Conservation (phyloP, 352 stramenopile species). For the Phytopythium chamaehyphon region DNA sequence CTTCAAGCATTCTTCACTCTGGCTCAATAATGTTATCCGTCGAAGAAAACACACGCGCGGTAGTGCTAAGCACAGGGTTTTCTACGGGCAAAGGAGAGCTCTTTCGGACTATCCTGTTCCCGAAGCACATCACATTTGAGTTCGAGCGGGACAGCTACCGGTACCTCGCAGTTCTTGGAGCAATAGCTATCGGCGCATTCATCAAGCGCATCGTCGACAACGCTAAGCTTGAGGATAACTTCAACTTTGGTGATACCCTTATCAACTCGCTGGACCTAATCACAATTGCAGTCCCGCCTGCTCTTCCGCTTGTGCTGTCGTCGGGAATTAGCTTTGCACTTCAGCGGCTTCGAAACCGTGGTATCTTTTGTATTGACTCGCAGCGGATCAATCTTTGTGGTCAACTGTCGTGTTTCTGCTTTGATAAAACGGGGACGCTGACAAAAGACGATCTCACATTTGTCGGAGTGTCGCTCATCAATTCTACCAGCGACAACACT, state of each 20-base stretch:
- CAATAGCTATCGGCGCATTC: constrained; percentile 46
- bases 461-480: constrained; percentile 18
- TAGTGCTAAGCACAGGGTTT: constrained; percentile 57
- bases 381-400: constrained; percentile 47
- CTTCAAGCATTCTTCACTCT: constrained; percentile 29
- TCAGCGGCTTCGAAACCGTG: constrained; percentile 18
- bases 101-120: constrained; percentile 61
- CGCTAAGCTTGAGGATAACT: constrained; percentile 9
- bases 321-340: constrained; percentile 52
- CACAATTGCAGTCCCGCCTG: constrained; percentile 55
- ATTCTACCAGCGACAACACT: not conserved
- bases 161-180: constrained; percentile 38
- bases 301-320: constrained; percentile 53
- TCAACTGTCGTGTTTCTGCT: constrained; percentile 60
- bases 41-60: constrained; percentile 14
- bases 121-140: constrained; percentile 45
- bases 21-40: constrained; percentile 25
- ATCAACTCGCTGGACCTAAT: constrained; percentile 57
- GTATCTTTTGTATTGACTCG: constrained; percentile 37
- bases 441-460: constrained; percentile 46
- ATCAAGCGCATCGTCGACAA: constrained; percentile 39
- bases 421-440: constrained; percentile 66
- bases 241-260: constrained; percentile 22
- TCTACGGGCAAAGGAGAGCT: constrained; percentile 60
- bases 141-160: constrained; percentile 70